These are phyloP conservation scores for Phytophthora pinifolia DNA, from an alignment of 352 stramenopile genomes.

Conservation along the genomic window DNA sequence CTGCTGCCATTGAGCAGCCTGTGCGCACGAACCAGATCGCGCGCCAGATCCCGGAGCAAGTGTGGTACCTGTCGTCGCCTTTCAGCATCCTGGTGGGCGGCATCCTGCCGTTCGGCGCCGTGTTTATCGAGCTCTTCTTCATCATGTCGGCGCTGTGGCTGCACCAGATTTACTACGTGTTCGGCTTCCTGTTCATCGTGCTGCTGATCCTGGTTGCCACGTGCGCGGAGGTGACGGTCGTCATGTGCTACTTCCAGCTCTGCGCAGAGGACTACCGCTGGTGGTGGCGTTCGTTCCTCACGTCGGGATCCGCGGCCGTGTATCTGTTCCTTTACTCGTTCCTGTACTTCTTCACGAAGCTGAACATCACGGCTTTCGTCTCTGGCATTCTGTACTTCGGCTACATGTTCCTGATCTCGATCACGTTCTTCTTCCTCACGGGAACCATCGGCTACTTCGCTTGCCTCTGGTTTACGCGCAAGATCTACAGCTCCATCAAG, in stretches of 20 bases:
- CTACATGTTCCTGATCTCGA: slow-evolving; percentile 98
- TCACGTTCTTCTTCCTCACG: slow-evolving; percentile 97
- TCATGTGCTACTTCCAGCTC: slow-evolving; percentile 99
- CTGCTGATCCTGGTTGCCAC: slow-evolving; percentile 97
- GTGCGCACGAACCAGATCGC: slow-evolving; percentile 91
- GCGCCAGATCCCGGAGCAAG: slow-evolving; percentile 91
- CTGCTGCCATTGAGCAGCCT: slow-evolving; percentile 84
- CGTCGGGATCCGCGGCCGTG: slow-evolving; percentile 93
- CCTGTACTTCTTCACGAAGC: slow-evolving; percentile 98
- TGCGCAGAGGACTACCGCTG: slow-evolving; percentile 99
- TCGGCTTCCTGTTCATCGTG: slow-evolving; percentile 99
- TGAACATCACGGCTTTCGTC: slow-evolving; percentile 96
- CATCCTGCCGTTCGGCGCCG: slow-evolving; percentile 98
- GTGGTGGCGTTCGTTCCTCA: slow-evolving; percentile 97
- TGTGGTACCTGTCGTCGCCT: slow-evolving; percentile 95
- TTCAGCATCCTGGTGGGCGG: slow-evolving; percentile 96
- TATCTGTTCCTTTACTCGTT: slow-evolving; percentile 99
- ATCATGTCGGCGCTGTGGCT: slow-evolving; percentile 99
- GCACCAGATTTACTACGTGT: slow-evolving; percentile 99
- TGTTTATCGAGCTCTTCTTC: slow-evolving; percentile 99
- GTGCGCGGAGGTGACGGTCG: slow-evolving; percentile 98
- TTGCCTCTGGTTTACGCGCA: slow-evolving; percentile 98
- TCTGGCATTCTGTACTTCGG: slow-evolving; percentile 98
- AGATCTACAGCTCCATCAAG: slow-evolving; percentile 98
- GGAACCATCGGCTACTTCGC: slow-evolving; percentile 97